Evolutionary conservation across 225 moss, liverwort and hornwort species (phyloP).

Genomic region (Pseudisothecium myosuroides): DNA sequence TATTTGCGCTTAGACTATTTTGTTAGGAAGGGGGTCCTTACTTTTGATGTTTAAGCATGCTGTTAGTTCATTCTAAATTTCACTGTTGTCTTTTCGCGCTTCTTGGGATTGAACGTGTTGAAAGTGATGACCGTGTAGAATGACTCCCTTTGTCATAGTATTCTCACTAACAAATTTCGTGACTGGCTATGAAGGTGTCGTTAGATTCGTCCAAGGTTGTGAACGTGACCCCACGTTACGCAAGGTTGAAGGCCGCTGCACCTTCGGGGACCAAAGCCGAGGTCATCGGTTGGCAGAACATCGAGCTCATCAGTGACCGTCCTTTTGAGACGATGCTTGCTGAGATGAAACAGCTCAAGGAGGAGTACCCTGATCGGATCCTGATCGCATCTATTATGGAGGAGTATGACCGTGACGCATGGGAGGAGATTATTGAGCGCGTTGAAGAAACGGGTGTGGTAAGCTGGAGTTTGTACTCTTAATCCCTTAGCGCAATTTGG

Average conservation of each 20-base stretch:
- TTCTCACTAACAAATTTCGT: background rate
- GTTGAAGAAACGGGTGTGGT: conserved; percentile 91
- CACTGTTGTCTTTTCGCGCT: background rate
- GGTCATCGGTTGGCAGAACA: conserved; percentile 93
- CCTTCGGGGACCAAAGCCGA: conserved; percentile 33
- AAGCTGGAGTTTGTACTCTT: background rate
- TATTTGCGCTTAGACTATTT: background rate
- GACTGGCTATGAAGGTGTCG: conserved; percentile 47
- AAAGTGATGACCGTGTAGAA: background rate
- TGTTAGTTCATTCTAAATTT: background rate
- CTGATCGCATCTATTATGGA: conserved; percentile 95
- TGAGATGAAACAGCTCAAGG: conserved; percentile 68
- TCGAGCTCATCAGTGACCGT: conserved; percentile 96
- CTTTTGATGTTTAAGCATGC: background rate
- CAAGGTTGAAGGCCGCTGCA: conserved; percentile 49
- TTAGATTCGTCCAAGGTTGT: conserved; percentile 97
- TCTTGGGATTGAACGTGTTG: background rate
- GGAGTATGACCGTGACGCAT: conserved; percentile 72
- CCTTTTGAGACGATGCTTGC: conserved; percentile 95
- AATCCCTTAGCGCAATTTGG: background rate
- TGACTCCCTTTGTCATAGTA: background rate
- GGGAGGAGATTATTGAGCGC: conserved; percentile 96
- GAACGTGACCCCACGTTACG: conserved; percentile 91
- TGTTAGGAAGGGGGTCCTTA: background rate
- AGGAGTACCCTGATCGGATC: conserved; percentile 91